phyloP scores from a whole-genome alignment of 768 basidiomycete genomes.

The Pisolithus sp. region DNA sequence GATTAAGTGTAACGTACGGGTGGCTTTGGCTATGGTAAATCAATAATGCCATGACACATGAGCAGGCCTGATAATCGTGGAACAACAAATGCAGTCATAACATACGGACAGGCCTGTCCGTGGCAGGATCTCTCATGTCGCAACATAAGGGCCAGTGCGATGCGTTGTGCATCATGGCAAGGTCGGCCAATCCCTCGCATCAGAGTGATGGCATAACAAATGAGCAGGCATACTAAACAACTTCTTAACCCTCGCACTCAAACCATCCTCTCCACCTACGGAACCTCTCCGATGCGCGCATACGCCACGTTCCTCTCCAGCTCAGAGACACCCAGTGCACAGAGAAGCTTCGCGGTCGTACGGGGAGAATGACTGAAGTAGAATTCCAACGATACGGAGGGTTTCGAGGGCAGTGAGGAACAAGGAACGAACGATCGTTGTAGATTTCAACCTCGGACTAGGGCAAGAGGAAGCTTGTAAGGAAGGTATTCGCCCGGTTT shows the following conservation, averaged over 20 bases:
- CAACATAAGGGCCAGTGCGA: no score
- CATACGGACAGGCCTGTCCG: no score
- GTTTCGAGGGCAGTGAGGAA: slow-evolving; percentile 55
- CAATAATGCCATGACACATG: no score
- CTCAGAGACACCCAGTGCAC: slow-evolving; percentile 43
- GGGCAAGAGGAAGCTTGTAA: slow-evolving; percentile 58
- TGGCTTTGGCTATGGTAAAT: no score
- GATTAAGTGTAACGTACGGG: no score
- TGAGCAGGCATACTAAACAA: slow-evolving; percentile 17
- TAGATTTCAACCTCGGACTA: slow-evolving; percentile 47
- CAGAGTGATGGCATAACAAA: no score
- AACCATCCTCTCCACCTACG: background rate
- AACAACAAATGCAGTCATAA: no score
- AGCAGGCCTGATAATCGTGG: no score
- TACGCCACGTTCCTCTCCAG: slow-evolving; percentile 26
- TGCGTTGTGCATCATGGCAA: no score
- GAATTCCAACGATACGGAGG: slow-evolving; percentile 60
- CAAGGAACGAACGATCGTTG: slow-evolving; percentile 35
- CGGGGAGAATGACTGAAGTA: slow-evolving; percentile 77
- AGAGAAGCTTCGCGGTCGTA: slow-evolving; percentile 48
- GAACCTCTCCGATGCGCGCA: slow-evolving; percentile 17
- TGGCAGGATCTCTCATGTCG: no score
- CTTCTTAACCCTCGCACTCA: slow-evolving; percentile 23
- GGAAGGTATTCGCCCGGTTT: slow-evolving; percentile 58
- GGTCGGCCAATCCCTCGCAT: no score